Percentiles rank a stretch among this genome's conserved stretches.
Evolutionary conservation across 768 basidiomycete species (phyloP).

Genomic region (Inosperma sp.): DNA sequence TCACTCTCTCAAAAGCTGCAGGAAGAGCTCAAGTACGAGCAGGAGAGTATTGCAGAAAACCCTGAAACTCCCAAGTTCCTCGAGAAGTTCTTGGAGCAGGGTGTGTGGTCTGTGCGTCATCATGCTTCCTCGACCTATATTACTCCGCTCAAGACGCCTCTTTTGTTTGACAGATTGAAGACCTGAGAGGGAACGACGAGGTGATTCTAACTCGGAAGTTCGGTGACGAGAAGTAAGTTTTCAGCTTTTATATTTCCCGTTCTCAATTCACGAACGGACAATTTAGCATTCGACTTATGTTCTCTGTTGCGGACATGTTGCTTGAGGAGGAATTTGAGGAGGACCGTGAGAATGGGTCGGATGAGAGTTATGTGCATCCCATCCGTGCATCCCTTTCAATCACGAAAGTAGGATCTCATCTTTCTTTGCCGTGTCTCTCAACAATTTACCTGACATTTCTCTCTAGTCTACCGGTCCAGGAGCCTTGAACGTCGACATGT

Average conservation of each 20-base stretch:
- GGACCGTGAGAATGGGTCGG: constrained; percentile 27
- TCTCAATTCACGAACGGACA: constrained; percentile 5
- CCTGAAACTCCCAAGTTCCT: constrained; percentile 65
- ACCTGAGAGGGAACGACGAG: constrained; percentile 72
- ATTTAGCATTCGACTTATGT: constrained; percentile 77
- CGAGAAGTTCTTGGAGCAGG: constrained; percentile 63
- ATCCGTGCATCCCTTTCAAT: constrained; percentile 78
- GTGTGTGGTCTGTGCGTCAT: constrained; percentile 75
- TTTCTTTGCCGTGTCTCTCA: background rate
- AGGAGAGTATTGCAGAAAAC: constrained; percentile 44
- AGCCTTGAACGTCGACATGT: constrained; percentile 73
- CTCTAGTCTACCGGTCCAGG: constrained; percentile 49
- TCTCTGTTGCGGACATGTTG: constrained; percentile 89
- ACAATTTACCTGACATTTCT: background rate
- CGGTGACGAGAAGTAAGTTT: constrained; percentile 81
- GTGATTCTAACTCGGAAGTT: constrained; percentile 77
- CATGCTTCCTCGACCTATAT: background rate
- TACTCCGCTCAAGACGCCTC: background rate
- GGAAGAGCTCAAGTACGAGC: constrained; percentile 85
- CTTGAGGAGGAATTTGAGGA: constrained; percentile 32
- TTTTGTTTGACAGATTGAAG: constrained; percentile 60
- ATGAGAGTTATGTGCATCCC: constrained; percentile 48
- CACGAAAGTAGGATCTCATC: constrained; percentile 57
- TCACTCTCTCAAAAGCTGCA: constrained; percentile 71
- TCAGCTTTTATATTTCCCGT: background rate